These are phyloP conservation scores for Pyrus bretschneideri DNA, from an alignment of 306 rosid species.

Conservation along the genomic window DNA sequence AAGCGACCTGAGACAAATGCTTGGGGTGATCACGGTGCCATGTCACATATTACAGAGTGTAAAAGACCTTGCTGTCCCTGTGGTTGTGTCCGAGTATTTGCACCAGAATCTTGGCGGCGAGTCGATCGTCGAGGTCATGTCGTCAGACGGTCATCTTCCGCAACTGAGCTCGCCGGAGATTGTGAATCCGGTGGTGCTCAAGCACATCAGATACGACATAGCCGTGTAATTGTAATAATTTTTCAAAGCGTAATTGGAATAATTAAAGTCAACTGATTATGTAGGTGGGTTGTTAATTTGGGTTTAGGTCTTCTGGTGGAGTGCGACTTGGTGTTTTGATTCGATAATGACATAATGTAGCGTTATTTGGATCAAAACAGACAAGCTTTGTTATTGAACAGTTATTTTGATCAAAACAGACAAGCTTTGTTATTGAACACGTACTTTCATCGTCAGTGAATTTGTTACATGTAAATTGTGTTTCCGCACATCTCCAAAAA, in stretches of 20 bases:
- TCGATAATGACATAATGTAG: too few relatives aligned
- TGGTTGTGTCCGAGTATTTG: conserved; percentile 58
- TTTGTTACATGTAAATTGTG: too few relatives aligned
- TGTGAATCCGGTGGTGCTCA: conserved; percentile 61
- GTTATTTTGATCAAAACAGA: too few relatives aligned
- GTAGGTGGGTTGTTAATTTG: background rate
- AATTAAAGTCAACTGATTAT: background rate
- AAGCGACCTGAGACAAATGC: conserved; percentile 58
- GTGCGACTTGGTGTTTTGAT: too few relatives aligned
- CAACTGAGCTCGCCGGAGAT: conserved; percentile 81
- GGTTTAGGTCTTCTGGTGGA: too few relatives aligned
- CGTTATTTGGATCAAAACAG: too few relatives aligned
- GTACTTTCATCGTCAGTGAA: too few relatives aligned
- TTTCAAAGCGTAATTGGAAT: background rate
- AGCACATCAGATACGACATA: conserved; percentile 56
- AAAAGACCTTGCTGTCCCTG: conserved; percentile 81
- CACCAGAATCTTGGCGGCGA: conserved; percentile 55
- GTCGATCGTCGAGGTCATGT: conserved; percentile 68
- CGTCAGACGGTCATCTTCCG: conserved; percentile 78
- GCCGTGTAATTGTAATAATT: background rate
- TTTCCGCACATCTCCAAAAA: too few relatives aligned
- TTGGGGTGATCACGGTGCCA: conserved; percentile 43
- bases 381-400: too few relatives aligned
- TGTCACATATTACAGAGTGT: conserved; percentile 73
- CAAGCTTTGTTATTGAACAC: too few relatives aligned